Evolutionary conservation across 176 grass and related monocot species (phyloP).

Genomic region (Phoenix roebelenii): DNA sequence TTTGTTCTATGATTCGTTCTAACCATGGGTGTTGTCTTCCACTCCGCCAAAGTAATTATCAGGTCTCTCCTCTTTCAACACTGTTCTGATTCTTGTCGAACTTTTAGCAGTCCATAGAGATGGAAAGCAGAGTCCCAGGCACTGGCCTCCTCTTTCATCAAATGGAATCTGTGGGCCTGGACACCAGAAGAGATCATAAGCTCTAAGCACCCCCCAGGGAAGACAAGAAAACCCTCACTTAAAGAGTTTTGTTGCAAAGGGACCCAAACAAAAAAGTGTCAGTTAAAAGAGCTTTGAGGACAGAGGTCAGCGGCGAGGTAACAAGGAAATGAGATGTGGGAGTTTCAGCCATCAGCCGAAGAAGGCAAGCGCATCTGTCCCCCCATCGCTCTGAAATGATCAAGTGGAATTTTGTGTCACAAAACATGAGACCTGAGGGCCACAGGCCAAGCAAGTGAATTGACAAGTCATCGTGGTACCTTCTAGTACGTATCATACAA

Average conservation of each 20-base stretch:
- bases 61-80: too few relatives aligned
- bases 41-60: too few relatives aligned
- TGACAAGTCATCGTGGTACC: conserved; percentile 20
- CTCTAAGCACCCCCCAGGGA: not conserved
- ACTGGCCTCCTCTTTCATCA: too few relatives aligned
- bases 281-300: conserved; percentile 1
- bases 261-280: not conserved
- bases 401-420: conserved; percentile 12
- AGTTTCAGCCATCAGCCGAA: conserved; percentile 1
- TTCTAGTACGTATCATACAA: not conserved
- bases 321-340: conserved; percentile 1
- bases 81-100: too few relatives aligned
- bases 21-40: too few relatives aligned
- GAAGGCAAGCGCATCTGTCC: conserved; percentile 11
- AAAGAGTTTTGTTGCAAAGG: not conserved
- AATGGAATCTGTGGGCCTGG: too few relatives aligned
- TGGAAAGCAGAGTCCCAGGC: too few relatives aligned
- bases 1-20: too few relatives aligned
- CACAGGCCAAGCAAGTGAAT: conserved; percentile 13
- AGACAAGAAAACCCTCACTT: not conserved
- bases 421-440: conserved; percentile 7
- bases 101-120: too few relatives aligned
- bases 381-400: conserved; percentile 9
- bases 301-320: conserved; percentile 2
- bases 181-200: too few relatives aligned